phyloP scores from a whole-genome alignment of 257 asterid genomes.

The Solanum pinnatisectum region DNA sequence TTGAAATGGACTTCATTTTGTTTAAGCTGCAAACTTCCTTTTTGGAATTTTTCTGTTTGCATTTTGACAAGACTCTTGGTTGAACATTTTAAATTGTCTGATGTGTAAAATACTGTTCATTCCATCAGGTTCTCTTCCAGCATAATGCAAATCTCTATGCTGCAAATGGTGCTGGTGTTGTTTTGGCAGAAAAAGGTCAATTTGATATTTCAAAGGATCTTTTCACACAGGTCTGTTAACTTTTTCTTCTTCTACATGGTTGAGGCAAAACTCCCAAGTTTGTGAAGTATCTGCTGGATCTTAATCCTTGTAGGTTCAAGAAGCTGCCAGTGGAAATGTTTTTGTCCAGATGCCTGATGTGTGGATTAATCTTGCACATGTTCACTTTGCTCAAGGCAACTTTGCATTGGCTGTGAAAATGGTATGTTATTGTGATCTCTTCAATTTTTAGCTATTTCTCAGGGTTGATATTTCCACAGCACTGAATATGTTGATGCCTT shows the following conservation, averaged over 20 bases:
- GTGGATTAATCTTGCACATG: slow-evolving; percentile 98
- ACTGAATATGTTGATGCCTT: background rate
- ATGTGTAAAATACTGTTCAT: slow-evolving; percentile 5
- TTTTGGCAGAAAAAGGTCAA: slow-evolving; percentile 93
- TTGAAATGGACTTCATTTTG: background rate
- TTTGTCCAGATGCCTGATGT: slow-evolving; percentile 94
- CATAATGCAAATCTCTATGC: slow-evolving; percentile 91
- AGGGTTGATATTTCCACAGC: background rate
- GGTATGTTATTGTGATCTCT: slow-evolving; percentile 27
- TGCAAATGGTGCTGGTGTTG: slow-evolving; percentile 98
- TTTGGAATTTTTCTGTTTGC: background rate
- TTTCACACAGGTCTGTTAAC: slow-evolving; percentile 68
- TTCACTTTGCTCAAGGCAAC: slow-evolving; percentile 97
- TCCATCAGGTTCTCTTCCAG: slow-evolving; percentile 64
- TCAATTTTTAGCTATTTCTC: background rate
- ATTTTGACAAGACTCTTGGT: background rate
- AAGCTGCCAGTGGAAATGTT: slow-evolving; percentile 94
- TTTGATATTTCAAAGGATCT: slow-evolving; percentile 93
- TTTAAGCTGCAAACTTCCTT: background rate
- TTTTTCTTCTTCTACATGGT: slow-evolving; percentile 2
- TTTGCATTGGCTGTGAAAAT: slow-evolving; percentile 91
- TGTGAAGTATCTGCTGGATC: slow-evolving; percentile 2
- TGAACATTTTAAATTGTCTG: background rate
- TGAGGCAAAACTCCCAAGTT: background rate
- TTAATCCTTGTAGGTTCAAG: slow-evolving; percentile 62